phyloP scores from a whole-genome alignment of 345 rosid species.

The Punica granatum region DNA sequence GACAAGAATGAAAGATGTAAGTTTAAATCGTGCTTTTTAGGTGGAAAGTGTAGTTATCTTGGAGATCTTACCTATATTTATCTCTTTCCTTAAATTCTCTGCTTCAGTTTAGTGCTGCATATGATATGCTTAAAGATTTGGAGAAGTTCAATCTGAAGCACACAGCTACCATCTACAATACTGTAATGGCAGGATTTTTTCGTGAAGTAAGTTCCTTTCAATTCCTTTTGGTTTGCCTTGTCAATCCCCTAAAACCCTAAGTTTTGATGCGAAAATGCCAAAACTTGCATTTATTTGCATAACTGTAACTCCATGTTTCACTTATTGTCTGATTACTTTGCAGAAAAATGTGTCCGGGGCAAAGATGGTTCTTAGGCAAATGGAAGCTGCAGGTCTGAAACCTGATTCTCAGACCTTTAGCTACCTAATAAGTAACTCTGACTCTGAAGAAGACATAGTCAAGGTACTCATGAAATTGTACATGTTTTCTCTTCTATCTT shows the following conservation, averaged over 20 bases:
- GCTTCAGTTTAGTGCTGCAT: slow-evolving; percentile 72
- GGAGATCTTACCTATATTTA: slow-evolving; percentile 2
- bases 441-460: slow-evolving; percentile 40
- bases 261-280: background rate
- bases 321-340: slow-evolving; percentile 3
- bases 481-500: background rate
- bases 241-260: background rate
- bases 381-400: slow-evolving; percentile 56
- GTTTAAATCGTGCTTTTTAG: slow-evolving; percentile 6
- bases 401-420: slow-evolving; percentile 73
- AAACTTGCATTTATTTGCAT: background rate
- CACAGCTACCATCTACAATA: slow-evolving; percentile 59
- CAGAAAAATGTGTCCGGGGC: slow-evolving; percentile 58
- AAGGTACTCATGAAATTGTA: slow-evolving; percentile 35
- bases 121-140: slow-evolving; percentile 51
- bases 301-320: background rate
- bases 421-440: slow-evolving; percentile 53
- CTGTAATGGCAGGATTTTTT: slow-evolving; percentile 69
- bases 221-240: slow-evolving; percentile 5
- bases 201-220: slow-evolving; percentile 49
- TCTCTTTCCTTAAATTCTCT: background rate
- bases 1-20: slow-evolving; percentile 78
- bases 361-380: slow-evolving; percentile 48
- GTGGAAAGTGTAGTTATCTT: background rate
- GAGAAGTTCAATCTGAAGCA: slow-evolving; percentile 52